Evolutionary conservation across 139 green algal species (phyloP), one percentile per base, ranked within the genome.

Genomic region (Coelastrella sp.): DNA sequence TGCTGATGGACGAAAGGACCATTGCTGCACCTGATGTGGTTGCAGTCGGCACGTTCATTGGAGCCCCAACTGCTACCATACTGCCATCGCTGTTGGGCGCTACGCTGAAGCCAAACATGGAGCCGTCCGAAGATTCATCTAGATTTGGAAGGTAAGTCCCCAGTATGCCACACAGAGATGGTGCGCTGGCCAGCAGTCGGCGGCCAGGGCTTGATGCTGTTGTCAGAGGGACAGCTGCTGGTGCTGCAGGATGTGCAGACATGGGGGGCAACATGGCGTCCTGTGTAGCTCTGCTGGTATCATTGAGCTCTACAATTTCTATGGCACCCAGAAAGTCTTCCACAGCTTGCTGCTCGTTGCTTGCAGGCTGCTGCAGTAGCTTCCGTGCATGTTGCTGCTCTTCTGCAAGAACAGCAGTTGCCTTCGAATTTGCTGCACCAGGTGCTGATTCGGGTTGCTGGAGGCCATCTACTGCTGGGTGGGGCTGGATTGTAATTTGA

Each of bases 31-130:
- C 80, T 16, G 80, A 10, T 5, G 4, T 59, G 4, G 47, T 85
- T 22, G 47, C 80, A 8, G 73, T 20, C 4, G 58, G 5, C 4
- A 5, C 47, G 22, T 85, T 85, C 20, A 85, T 58, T n/a, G 80
- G 80, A 10, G 80, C 58, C 4, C 80, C 80, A 20, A 85, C 80
- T 5, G 20, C 80, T 11, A 85, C 22, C 13, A 61, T 74, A 22
- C 80, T 85, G 80, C 80, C 80, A 73, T 85, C 80, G 5, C 4
- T 5, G 20, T 61, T 85, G 17, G 80, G 47, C 3, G 80, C 54
- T 57, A 85, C 19, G 10, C 20, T 13, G 4, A 85, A n/a, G 8
- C 80, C 80, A 73, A 85, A 85, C 80, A 85, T 85, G 58, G 80
- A 85, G 17, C 80, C 22, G 80, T 85, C 80, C 57, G 80, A n/a